Evolutionary conservation across 306 rosid species (phyloP), one percentile per base, ranked within the genome.

Genomic region (Cucurbita maxima): DNA sequence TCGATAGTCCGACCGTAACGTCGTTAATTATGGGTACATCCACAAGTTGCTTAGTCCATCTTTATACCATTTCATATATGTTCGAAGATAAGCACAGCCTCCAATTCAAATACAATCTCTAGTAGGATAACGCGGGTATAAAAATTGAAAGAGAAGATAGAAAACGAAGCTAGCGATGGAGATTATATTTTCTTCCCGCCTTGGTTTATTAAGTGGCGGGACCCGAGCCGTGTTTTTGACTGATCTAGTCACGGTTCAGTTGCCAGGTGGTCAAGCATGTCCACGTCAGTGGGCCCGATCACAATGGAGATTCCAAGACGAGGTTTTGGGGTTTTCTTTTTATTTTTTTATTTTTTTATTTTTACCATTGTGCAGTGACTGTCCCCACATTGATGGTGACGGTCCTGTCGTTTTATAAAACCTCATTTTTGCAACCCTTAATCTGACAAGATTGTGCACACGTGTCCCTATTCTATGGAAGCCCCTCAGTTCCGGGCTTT

Each of bases 201-300:
- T 3, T 3, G 34, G 0, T 30, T 2, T 30, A 30, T 44, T 10
- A 66, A 43, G 73, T 68, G 73, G 73, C 30, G 43, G 73, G 73
- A 19, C 22, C 73, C 1, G 11, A 4, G 7, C 5, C 3, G 5
- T 47, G 10, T 25, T 68, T 20, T 20, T 45, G 10, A 47, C 36
- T 45, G 43, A 68, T 45, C 57, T 50, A 48, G 73, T 45, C 73
- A 68, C 57, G 73, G 73, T 45, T 68, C 73, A 57, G 3, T 22
- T 68, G 73, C 73, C 73, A 68, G 73, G 73, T 68, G 37, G 73
- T 25, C 41, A 68, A 25, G 20, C 57, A 68, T 7, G 56, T 68
- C 73, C 56, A 68, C 72, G 45, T 60, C 67, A 63, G 71, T 68
- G 73, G 73, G 57, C 5, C 73, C 73, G 18, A 22, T 19, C 73